Evolutionary conservation across 257 asterid species (phyloP), one percentile per base, ranked within the genome.

Genomic region (Solanum rostratum): DNA sequence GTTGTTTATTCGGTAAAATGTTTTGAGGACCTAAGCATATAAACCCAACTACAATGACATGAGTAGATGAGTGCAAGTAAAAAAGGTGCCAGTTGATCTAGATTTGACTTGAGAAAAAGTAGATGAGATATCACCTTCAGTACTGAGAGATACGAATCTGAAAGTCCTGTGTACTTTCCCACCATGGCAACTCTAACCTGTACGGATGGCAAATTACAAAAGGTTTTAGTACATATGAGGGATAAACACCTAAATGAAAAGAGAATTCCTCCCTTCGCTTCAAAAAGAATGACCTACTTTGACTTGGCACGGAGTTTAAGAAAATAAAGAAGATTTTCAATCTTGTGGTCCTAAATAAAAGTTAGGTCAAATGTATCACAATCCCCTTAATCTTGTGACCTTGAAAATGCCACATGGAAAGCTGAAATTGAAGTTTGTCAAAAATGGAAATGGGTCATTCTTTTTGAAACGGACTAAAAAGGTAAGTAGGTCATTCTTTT

Each of bases 181-280:
- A 93, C 97, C 94, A 93, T 92, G 41, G 97, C 97, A 85, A 93
- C 87, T 88, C 94, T 90, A 86, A 93, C 93, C 97, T 93, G 91
- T 84, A 29, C 57, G 79, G 82, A 87, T 63, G 54, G 70, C 84
- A 88, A 24, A 73, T 79, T 18, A 29, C 69, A 18, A 69, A 81
- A 71, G 45, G 60, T 16, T 15, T 50, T 79, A 30, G 78, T 70
- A 85, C 63, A 63, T 84, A 71, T 69, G 81, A 55, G 69, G 78
- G 83, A 27, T 59, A 37, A 59, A 80, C 46, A 39, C 45, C 83
- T 55, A 66, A 73, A 62, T 68, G 73, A 55, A 54, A 76, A 66
- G 81, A 80, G 84, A 71, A 84, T 57, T 30, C 3, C 37, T 33
- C 37, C 5, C 37, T 33, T 3, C 37, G 5, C 4, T 33, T 33